These are phyloP conservation scores for Fusarium kyushuense DNA, from an alignment of 2,329 filamentous ascomycete species.

Conservation along the genomic window DNA sequence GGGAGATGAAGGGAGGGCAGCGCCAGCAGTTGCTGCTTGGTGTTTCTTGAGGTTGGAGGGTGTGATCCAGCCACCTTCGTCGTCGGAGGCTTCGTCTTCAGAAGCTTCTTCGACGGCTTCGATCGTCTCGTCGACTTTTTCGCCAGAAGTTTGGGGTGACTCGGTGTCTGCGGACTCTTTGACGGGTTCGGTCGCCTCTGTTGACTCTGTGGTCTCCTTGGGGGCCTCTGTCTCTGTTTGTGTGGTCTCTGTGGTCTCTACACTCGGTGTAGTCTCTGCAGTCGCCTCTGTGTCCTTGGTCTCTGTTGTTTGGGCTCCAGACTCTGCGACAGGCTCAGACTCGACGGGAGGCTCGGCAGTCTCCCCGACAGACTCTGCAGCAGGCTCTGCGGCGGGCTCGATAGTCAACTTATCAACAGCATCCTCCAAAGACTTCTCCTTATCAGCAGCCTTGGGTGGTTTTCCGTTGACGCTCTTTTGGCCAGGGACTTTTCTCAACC, in stretches of 20 bases:
- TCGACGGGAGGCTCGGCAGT: background rate
- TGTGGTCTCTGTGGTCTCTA: background rate
- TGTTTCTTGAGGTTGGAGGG: slow-evolving; percentile 90
- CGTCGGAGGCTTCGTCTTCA: slow-evolving; percentile 62
- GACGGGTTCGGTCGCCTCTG: slow-evolving; percentile 10
- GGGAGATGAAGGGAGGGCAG: slow-evolving; percentile 59
- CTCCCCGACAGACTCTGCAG: background rate
- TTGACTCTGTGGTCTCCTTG: background rate
- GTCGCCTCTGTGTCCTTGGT: background rate
- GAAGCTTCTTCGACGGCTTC: slow-evolving; percentile 54
- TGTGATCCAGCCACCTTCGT: slow-evolving; percentile 90
- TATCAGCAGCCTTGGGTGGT: slow-evolving; percentile 53
- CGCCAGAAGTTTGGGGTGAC: slow-evolving; percentile 5
- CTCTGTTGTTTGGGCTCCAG: background rate
- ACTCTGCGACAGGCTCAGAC: background rate
- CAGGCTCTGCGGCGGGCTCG: slow-evolving; percentile 24
- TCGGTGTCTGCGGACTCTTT: background rate
- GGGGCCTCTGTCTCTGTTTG: background rate
- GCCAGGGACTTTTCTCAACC: slow-evolving; percentile 80
- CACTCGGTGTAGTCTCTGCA: background rate
- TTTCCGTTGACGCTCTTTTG: slow-evolving; percentile 83
- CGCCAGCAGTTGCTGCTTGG: slow-evolving; percentile 73
- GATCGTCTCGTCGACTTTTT: slow-evolving; percentile 35
- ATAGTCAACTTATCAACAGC: slow-evolving; percentile 29
- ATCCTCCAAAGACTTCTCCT: slow-evolving; percentile 20